Conservation (phyloP, 441 rosid species). For the Viola pubescens region DNA sequence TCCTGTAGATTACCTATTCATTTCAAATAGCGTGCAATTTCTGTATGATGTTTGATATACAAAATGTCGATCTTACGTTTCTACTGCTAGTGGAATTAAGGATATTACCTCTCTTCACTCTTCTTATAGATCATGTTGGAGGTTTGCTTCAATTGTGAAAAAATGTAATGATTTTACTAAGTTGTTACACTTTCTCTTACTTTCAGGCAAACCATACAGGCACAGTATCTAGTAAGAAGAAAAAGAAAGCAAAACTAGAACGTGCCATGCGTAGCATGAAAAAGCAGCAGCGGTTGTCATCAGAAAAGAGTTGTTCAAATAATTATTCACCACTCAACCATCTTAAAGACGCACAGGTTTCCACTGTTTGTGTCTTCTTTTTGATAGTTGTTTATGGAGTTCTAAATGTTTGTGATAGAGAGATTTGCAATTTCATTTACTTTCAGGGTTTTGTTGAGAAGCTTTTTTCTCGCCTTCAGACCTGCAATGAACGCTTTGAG, state of each 20-base stretch:
- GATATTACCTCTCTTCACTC: neutral
- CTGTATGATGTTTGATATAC: neutral
- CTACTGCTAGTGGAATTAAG: too few species aligned
- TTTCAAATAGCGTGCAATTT: neutral
- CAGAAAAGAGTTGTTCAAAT: constrained; percentile 35
- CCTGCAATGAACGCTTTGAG: constrained; percentile 83
- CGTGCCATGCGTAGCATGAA: constrained; percentile 75
- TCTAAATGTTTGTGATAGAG: neutral
- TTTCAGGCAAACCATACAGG: constrained; percentile 76
- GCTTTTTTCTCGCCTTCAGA: constrained; percentile 76
- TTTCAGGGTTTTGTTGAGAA: constrained; percentile 77
- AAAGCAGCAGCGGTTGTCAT: constrained; percentile 62
- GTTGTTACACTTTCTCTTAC: constrained; percentile 12
- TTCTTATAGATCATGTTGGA: neutral
- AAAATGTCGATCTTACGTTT: too few species aligned
- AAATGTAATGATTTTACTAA: neutral
- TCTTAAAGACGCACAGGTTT: constrained; percentile 87
- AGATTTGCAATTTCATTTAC: constrained; percentile 12
- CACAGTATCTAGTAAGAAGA: constrained; percentile 83
- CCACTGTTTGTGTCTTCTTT: constrained; percentile 9
- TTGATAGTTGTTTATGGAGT: constrained; percentile 3
- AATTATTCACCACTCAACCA: constrained; percentile 77
- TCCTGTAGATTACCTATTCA: neutral
- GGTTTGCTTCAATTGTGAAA: neutral
- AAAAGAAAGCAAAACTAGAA: constrained; percentile 91